A percentile compares a stretch with the other conserved stretches of the same genome.
These are phyloP conservation scores for Lactarius hatsudake DNA, from an alignment of 768 basidiomycete genomes.

Conservation along the genomic window DNA sequence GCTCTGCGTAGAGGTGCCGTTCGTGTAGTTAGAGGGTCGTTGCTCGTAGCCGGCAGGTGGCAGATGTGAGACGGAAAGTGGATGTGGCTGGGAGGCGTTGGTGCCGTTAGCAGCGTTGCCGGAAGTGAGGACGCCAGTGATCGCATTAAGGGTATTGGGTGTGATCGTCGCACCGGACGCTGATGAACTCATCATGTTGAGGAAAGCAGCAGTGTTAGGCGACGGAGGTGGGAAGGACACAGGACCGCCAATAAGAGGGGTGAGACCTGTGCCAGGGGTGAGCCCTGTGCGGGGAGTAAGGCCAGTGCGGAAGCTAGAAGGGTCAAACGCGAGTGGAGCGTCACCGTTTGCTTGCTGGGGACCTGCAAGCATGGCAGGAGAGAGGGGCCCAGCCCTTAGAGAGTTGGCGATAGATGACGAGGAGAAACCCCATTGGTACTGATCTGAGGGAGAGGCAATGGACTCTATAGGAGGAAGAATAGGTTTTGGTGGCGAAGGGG, in stretches of 20 bases:
- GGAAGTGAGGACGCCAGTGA: constrained; percentile 72
- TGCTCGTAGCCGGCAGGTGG: constrained; percentile 27
- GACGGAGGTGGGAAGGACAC: constrained; percentile 78
- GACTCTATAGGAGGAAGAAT: constrained; percentile 79
- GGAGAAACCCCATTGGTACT: constrained; percentile 59
- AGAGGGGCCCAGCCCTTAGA: constrained; percentile 88
- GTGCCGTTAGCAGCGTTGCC: constrained; percentile 50
- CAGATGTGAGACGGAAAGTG: constrained; percentile 37
- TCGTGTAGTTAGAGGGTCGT: constrained; percentile 26
- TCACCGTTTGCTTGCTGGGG: constrained; percentile 52
- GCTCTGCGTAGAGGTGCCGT: constrained; percentile 16
- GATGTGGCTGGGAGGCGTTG: constrained; percentile 53
- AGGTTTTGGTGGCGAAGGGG: constrained; percentile 52
- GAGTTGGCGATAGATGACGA: constrained; percentile 62
- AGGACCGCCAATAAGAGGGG: constrained; percentile 73
- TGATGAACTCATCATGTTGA: constrained; percentile 75
- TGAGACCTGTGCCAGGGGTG: constrained; percentile 81
- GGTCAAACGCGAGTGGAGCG: constrained; percentile 58
- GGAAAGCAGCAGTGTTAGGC: constrained; percentile 88
- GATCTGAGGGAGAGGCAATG: constrained; percentile 68
- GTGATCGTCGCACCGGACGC: constrained; percentile 51
- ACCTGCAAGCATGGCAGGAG: constrained; percentile 93
- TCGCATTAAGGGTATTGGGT: constrained; percentile 67
- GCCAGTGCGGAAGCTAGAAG: constrained; percentile 73
- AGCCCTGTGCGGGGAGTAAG: constrained; percentile 85